phyloP scores from a whole-genome alignment of 2,329 filamentous ascomycete species.

The Diplodia mutila region DNA sequence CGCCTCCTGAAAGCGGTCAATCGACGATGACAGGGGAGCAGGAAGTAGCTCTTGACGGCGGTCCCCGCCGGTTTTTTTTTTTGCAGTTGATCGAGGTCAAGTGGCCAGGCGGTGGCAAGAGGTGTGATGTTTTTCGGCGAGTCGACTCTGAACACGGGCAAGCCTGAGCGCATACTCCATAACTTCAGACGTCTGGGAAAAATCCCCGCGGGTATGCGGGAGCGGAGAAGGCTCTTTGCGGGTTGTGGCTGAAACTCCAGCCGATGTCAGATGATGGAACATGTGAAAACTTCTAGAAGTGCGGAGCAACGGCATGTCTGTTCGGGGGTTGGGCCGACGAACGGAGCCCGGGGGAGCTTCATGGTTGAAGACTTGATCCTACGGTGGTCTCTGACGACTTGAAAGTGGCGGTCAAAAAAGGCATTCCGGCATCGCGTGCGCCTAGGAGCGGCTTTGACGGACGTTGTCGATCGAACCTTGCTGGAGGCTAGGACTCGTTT shows the following conservation, averaged over 20 bases:
- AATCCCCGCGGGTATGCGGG: conserved; percentile 1
- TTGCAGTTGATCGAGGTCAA: neutral
- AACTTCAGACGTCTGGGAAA: conserved; percentile 17
- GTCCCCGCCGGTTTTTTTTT: neutral
- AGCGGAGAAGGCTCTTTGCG: neutral
- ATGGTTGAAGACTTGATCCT: neutral
- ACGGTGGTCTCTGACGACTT: neutral
- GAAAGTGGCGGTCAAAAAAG: neutral
- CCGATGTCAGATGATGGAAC: conserved; percentile 3
- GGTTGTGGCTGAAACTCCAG: neutral
- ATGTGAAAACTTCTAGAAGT: conserved; percentile 1
- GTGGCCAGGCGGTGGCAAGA: neutral
- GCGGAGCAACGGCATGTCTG: neutral
- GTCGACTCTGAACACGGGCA: neutral
- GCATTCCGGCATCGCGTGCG: neutral
- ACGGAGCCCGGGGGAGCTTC: neutral
- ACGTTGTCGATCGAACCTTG: conserved; percentile 3
- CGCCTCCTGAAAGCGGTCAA: neutral
- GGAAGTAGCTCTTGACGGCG: neutral
- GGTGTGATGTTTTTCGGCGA: neutral
- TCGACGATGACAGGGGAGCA: neutral
- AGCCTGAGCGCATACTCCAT: neutral
- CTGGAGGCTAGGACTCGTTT: neutral
- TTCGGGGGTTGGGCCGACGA: neutral
- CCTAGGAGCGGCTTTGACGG: neutral